Percentiles rank a stretch among this genome's conserved stretches.
Conservation (phyloP, 495 filamentous ascomycete species). For the Trichocladium uniseriatum region DNA sequence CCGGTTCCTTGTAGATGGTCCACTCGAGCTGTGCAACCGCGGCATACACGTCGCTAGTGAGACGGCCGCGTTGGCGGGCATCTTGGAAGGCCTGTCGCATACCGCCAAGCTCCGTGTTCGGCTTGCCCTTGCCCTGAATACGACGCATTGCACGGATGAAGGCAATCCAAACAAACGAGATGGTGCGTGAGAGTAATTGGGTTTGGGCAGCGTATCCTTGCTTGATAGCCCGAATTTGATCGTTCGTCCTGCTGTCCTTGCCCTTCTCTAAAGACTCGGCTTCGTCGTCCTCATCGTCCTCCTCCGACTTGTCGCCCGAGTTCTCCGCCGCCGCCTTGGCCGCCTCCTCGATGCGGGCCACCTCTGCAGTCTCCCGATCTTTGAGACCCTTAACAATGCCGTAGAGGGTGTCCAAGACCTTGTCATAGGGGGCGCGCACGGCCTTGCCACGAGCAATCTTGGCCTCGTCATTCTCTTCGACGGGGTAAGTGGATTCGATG, state of each 20-base stretch:
- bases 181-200: constrained; percentile 60
- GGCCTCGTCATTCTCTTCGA: constrained; percentile 62
- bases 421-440: constrained; percentile 74
- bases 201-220: constrained; percentile 62
- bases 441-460: constrained; percentile 59
- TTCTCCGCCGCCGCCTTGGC: constrained; percentile 27
- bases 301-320: constrained; percentile 26
- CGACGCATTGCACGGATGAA: constrained; percentile 89
- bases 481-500: constrained; percentile 60
- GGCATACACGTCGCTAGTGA: constrained; percentile 90
- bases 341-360: constrained; percentile 62
- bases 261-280: constrained; percentile 47
- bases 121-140: constrained; percentile 75
- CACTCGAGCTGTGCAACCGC: constrained; percentile 88
- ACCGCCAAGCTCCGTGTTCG: constrained; percentile 57
- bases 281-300: constrained; percentile 56
- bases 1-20: constrained; percentile 86
- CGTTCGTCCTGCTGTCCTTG: constrained; percentile 46
- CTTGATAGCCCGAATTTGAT: constrained; percentile 61
- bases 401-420: constrained; percentile 75
- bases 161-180: constrained; percentile 90
- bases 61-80: constrained; percentile 70
- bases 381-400: constrained; percentile 64
- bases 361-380: constrained; percentile 57
- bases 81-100: constrained; percentile 80